Conservation (phyloP, 768 basidiomycete species). For the Tricholoma saponaceum region DNA sequence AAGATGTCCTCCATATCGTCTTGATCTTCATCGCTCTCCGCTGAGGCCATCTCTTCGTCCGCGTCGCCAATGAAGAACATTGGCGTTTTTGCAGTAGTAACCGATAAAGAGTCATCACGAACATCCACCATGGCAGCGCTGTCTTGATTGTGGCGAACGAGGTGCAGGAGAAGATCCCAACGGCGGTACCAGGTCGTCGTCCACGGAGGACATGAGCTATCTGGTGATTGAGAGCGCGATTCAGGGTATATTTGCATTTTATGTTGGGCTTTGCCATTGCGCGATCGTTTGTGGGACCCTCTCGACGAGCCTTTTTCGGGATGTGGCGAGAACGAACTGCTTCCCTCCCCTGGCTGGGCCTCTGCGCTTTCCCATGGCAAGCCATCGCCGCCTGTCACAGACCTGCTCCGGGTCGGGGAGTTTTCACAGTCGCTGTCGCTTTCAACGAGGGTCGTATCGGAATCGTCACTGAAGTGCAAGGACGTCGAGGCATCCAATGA, state of each 20-base stretch:
- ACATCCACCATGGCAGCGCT: not conserved
- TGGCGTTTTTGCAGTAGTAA: slow-evolving; percentile 12
- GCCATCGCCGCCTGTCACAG: slow-evolving; percentile 9
- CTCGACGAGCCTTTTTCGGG: not conserved
- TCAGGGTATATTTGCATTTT: slow-evolving; percentile 4
- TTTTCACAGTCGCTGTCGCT: slow-evolving; percentile 37
- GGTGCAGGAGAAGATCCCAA: slow-evolving; percentile 48
- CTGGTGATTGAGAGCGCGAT: slow-evolving; percentile 3
- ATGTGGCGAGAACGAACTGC: not conserved
- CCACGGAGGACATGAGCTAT: slow-evolving; percentile 27
- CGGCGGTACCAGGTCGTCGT: slow-evolving; percentile 48
- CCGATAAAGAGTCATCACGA: not conserved
- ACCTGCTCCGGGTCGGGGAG: slow-evolving; percentile 6
- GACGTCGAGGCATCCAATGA: slow-evolving; percentile 30
- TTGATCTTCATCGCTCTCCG: slow-evolving; percentile 11
- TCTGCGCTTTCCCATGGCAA: slow-evolving; percentile 4
- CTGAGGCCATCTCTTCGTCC: slow-evolving; percentile 12
- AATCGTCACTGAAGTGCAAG: slow-evolving; percentile 40
- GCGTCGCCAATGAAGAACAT: slow-evolving; percentile 17
- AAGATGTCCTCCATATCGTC: slow-evolving; percentile 16
- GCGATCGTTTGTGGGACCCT: not conserved
- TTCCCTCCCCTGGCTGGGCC: not conserved
- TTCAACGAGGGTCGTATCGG: slow-evolving; percentile 56
- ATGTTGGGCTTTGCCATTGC: not conserved
- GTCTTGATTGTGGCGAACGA: slow-evolving; percentile 26